Percentiles rank a stretch among this genome's conserved stretches.
Conservation (phyloP, 257 asterid genomes). For the Nyctanthes arbortristis region DNA sequence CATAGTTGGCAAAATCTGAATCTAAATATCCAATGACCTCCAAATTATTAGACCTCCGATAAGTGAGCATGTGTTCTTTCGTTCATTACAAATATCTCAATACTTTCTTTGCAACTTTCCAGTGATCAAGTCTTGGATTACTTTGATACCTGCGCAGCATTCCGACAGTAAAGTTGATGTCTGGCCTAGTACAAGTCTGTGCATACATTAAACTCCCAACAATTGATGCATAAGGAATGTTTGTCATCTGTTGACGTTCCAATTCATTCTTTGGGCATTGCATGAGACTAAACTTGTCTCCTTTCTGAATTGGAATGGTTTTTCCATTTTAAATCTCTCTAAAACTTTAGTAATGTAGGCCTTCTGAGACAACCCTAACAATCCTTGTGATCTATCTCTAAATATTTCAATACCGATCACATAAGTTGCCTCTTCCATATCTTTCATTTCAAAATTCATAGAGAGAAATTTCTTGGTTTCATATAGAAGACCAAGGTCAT, state of each 20-base stretch:
- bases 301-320: background rate
- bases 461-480: background rate
- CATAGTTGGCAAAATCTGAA: background rate
- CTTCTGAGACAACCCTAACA: too few relatives aligned
- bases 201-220: too few relatives aligned
- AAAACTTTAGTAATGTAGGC: too few relatives aligned
- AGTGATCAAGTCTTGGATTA: background rate
- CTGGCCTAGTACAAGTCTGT: background rate
- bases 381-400: too few relatives aligned
- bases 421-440: too few relatives aligned
- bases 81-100: too few relatives aligned
- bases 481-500: background rate
- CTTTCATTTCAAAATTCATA: too few relatives aligned
- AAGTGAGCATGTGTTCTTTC: background rate
- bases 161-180: background rate
- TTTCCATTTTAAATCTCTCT: too few relatives aligned
- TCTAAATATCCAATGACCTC: background rate
- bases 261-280: background rate
- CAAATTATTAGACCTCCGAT: background rate
- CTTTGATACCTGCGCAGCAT: conserved; percentile 1
- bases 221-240: background rate
- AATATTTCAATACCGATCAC: too few relatives aligned
- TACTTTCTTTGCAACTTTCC: background rate
- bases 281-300: background rate
- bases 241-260: background rate